Evolutionary conservation across 768 basidiomycete species (phyloP), one percentile per base, ranked within the genome.

Genomic region (Leccinum broughii): DNA sequence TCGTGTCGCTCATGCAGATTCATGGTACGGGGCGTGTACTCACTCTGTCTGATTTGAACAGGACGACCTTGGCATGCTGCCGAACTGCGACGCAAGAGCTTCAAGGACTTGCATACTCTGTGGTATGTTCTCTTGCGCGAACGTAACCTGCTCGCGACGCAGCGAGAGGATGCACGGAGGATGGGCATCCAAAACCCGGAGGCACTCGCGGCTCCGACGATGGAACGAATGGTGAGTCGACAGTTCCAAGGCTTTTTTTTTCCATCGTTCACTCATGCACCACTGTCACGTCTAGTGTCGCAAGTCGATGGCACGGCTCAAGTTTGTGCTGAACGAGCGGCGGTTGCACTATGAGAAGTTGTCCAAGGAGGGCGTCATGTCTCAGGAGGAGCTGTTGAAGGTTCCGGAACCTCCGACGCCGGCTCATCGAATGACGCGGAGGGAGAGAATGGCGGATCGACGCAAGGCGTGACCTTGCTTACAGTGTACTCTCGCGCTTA

Each of bases 281-380:
- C 5, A 4, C 1, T 20, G 56, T 56, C 32, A n/a, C 14, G 20
- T 54, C 10, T 64, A 97, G 94, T 89, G 87, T 75, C 89, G 91
- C 22, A 96, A 95, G 79, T 89, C 92, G 20, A 96, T 97, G 94
- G 93, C 92, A n/a, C 87, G 93, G 20, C 93, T 98, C 74, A 98
- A 98, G 74, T 86, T 84, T 60, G 87, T 98, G 22, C 79, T 98
- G 53, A 93, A 93, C 69, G 95, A 98, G 71, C 88, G 97, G 37
- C 83, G 95, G 50, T 72, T 93, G 24, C 93, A 92, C 9, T 90
- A 93, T 62, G 85, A 91, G 37, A 72, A 75, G 39, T 24, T 76
- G 3, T 44, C 51, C 26, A 51, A 52, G 41, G 66, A 68, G 46
- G 71, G 71, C 0, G 55, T 51, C 10, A 58, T 64, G 63, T 37